phyloP scores from a whole-genome alignment of 2,329 filamentous ascomycete species.

The Stemphylium lycopersici region DNA sequence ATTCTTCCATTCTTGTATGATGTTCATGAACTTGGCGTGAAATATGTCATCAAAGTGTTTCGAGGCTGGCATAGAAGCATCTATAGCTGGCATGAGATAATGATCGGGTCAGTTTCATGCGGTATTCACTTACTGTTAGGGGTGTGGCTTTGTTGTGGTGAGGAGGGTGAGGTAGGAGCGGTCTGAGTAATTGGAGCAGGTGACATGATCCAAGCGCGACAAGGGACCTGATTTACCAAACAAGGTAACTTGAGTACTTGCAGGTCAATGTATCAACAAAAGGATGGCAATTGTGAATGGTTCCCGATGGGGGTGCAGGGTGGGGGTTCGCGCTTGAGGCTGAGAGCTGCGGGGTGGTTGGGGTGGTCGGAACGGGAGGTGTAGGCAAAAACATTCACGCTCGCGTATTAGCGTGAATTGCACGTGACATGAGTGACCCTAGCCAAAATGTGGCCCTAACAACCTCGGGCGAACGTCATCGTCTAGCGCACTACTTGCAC shows the following conservation, averaged over 20 bases:
- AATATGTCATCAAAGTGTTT: constrained; percentile 46
- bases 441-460: constrained; percentile 10
- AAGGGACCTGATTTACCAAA: constrained; percentile 32
- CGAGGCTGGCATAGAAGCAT: constrained; percentile 17
- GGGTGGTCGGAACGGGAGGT: constrained; percentile 33
- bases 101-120: neutral
- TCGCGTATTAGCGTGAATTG: constrained; percentile 44
- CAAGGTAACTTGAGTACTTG: constrained; percentile 15
- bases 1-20: constrained; percentile 41
- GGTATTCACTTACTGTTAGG: constrained; percentile 20
- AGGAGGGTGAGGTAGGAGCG: constrained; percentile 28
- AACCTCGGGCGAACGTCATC: constrained; percentile 16
- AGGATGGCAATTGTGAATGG: constrained; percentile 24
- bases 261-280: neutral
- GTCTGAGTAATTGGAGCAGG: constrained; percentile 39
- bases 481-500: constrained; percentile 2
- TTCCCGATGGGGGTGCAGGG: constrained; percentile 32
- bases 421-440: constrained; percentile 33
- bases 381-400: constrained; percentile 49
- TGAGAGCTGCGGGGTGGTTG: constrained; percentile 31
- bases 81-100: constrained; percentile 10
- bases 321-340: constrained; percentile 15
- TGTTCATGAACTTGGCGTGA: constrained; percentile 42
- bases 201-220: constrained; percentile 40
- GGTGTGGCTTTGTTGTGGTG: constrained; percentile 25